These are phyloP conservation scores for Beverwykella pulmonaria DNA, from an alignment of 495 filamentous ascomycete species.

Conservation along the genomic window DNA sequence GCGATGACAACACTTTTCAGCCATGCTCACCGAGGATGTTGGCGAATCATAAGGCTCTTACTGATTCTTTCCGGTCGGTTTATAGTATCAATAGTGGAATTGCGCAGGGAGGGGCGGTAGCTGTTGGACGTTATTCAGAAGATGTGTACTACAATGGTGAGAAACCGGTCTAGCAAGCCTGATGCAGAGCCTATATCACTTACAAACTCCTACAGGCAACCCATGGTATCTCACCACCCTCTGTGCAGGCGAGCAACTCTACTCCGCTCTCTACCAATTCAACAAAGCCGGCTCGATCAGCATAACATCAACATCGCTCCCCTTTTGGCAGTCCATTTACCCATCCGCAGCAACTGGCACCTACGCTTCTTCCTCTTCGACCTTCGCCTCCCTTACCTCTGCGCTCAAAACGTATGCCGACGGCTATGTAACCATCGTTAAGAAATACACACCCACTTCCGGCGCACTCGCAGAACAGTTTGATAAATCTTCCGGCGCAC, in stretches of 20 bases:
- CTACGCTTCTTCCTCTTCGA: slow-evolving; percentile 51
- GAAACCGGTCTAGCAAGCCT: background rate
- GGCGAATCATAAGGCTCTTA: slow-evolving; percentile 65
- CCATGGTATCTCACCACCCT: slow-evolving; percentile 67
- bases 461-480: slow-evolving; percentile 67
- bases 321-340: slow-evolving; percentile 61
- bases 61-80: slow-evolving; percentile 63
- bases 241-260: slow-evolving; percentile 67
- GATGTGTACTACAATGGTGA: slow-evolving; percentile 69
- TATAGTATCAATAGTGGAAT: slow-evolving; percentile 50
- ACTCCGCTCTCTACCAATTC: slow-evolving; percentile 66
- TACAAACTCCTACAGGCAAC: slow-evolving; percentile 1
- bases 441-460: slow-evolving; percentile 52
- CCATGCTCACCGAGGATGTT: slow-evolving; percentile 66
- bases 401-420: slow-evolving; percentile 66
- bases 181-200: background rate
- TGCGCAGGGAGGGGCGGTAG: slow-evolving; percentile 54
- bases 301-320: slow-evolving; percentile 56
- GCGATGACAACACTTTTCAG: slow-evolving; percentile 62
- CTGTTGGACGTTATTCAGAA: slow-evolving; percentile 70
- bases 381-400: slow-evolving; percentile 55
- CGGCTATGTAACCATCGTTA: slow-evolving; percentile 60
- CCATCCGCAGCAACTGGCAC: slow-evolving; percentile 54
- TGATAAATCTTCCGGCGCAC: slow-evolving; percentile 53
- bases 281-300: slow-evolving; percentile 55